Evolutionary conservation across 169 alveolate species (phyloP).

Genomic region (Plasmodium cynomolgi): DNA sequence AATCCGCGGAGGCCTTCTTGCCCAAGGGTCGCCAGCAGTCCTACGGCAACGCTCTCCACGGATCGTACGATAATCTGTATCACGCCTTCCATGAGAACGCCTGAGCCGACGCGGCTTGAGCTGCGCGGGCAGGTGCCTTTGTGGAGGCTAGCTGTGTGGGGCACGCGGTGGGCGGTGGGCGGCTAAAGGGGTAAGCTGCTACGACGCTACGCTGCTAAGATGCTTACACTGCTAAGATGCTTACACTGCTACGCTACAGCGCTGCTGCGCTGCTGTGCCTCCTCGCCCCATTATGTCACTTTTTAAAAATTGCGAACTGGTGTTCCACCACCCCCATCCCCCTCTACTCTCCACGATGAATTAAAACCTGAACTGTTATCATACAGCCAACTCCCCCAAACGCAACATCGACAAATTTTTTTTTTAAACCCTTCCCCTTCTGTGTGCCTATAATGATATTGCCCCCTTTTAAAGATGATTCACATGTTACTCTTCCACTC

Average conservation of each 20-base stretch:
- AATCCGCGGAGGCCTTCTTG: conserved; percentile 34
- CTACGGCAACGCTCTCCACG: not conserved
- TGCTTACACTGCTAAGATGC: too few species aligned
- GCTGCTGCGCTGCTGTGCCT: not conserved
- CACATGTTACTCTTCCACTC: not conserved
- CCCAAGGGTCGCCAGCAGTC: not conserved
- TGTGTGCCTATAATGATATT: not conserved
- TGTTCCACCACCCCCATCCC: too few species aligned
- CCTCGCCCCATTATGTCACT: not conserved
- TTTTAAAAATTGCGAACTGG: too few species aligned
- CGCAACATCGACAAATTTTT: not conserved
- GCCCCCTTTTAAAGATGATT: not conserved
- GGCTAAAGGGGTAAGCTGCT: not conserved
- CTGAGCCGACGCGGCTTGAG: conserved; percentile 3
- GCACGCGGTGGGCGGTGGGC: too few species aligned
- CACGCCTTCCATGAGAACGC: conserved; percentile 1
- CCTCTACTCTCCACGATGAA: not conserved
- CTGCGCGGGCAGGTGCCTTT: not conserved
- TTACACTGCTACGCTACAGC: not conserved
- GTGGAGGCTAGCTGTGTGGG: not conserved
- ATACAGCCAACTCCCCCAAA: not conserved
- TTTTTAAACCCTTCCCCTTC: not conserved
- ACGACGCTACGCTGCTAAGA: not conserved
- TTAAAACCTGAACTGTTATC: not conserved
- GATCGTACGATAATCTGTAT: conserved; percentile 11